Base-by-base conservation (phyloP, 2,329 filamentous ascomycete genomes). In the Cordyceps farinosa region DNA sequence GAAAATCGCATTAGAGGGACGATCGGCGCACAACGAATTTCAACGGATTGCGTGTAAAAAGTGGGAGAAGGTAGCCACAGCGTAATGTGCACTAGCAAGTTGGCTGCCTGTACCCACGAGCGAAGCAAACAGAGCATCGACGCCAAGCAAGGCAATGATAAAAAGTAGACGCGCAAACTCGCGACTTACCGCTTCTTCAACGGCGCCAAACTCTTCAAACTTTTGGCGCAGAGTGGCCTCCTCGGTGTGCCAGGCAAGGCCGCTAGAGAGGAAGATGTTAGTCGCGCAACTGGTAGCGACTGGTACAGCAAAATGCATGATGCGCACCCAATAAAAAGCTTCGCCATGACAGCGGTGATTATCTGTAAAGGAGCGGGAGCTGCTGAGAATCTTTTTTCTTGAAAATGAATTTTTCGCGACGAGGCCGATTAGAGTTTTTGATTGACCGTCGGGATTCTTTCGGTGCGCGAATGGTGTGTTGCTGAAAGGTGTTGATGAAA, bases 181-280 rank as follows among this genome's bases (percentile, higher is more conserved):
- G 34, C 60, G 17, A 90, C 92, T 78, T 86, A 98, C 95, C 71
- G 95, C 95, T 87, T 99, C 94, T 76, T 97, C 92, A 69, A 99
- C 90, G 48, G 83, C 81, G 65, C 94, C 94, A 74, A 91, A 97
- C 77, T 95, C 89, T 77, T 94, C 89, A 77, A 99, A 99, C 79
- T 97, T 97, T 74, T 89, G 82, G 73, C 91, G 90, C 69, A 99
- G 83, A 69, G 91, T 92, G 51, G 80, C 79, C 79, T 98, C 94
- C 78, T 96, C 92, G 68, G 95, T 99, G 82, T 97, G 93, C 95
- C 95, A 99, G 73, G 95, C 92, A 70, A 99, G 92, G 84, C 95
- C 95, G 74, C 94, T 97, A 66, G 42, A 59, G 48, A 57, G 54
- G 63, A 48, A 29, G 40, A 65, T 61, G 66, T 42, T 27, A 54